Conservation (phyloP, 176 grass and related monocot genomes). For the Oryza rufipogon region DNA sequence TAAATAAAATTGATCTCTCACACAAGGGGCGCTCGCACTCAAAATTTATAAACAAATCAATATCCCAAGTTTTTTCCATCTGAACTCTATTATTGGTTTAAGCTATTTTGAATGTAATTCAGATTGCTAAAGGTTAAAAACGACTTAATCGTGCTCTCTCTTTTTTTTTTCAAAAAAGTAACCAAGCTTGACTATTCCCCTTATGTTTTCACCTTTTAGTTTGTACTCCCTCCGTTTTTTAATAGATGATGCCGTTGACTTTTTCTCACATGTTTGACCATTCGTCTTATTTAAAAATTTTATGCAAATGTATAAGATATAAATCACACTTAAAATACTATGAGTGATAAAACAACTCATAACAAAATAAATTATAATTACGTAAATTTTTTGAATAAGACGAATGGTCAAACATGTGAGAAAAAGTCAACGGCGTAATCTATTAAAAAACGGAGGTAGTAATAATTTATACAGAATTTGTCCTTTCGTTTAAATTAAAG, state of each 20-base stretch:
- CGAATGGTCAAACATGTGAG: too few species aligned
- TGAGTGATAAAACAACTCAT: too few species aligned
- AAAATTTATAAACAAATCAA: neutral
- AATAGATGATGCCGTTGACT: too few species aligned
- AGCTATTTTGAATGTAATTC: neutral
- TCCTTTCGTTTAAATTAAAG: constrained; percentile 9
- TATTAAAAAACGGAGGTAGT: too few species aligned
- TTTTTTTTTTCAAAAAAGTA: neutral
- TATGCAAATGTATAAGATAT: too few species aligned
- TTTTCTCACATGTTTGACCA: too few species aligned
- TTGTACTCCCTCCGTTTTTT: neutral
- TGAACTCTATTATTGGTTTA: neutral
- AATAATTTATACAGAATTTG: constrained; percentile 12
- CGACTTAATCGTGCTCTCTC: neutral
- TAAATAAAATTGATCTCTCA: too few species aligned
- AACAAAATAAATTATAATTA: too few species aligned
- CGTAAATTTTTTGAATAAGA: too few species aligned
- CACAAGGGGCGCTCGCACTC: neutral
- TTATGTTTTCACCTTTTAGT: constrained; percentile 38
- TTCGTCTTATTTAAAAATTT: too few species aligned
- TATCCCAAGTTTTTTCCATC: neutral
- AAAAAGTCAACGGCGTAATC: too few species aligned
- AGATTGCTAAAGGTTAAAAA: constrained; percentile 19
- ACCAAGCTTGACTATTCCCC: constrained; percentile 5
- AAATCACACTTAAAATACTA: too few species aligned